A percentile compares a stretch with the other conserved stretches of the same genome.
Evolutionary conservation across 2,329 filamentous ascomycete species (phyloP).

Genomic region (Colletotrichum orchidophilum): DNA sequence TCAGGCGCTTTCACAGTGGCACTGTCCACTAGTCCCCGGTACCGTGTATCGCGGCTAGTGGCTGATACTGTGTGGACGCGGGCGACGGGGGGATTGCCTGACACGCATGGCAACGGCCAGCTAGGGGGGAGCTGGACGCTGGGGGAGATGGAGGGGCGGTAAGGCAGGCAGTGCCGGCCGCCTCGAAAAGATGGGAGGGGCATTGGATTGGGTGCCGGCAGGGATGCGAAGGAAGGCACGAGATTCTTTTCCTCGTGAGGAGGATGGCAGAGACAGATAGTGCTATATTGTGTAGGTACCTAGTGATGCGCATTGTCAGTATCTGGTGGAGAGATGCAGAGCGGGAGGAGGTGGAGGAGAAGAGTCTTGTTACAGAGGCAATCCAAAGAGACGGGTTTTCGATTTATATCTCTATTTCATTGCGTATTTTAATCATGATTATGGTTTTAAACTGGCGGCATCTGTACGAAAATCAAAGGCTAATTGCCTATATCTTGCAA

Average conservation of each 20-base stretch:
- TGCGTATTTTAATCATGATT: neutral
- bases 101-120: constrained; percentile 19
- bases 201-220: neutral
- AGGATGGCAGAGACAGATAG: neutral
- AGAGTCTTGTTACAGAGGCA: neutral
- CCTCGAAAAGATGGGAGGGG: constrained; percentile 4
- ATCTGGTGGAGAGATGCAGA: neutral
- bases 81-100: constrained; percentile 15
- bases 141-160: constrained; percentile 21
- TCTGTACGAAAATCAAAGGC: neutral
- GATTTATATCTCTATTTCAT: neutral
- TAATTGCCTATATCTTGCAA: neutral
- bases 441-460: neutral
- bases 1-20: neutral
- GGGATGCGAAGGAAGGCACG: neutral
- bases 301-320: neutral
- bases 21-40: neutral
- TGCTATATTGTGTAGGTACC: neutral
- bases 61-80: constrained; percentile 19
- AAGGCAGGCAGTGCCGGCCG: constrained; percentile 25
- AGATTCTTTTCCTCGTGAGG: neutral
- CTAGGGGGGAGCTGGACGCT: neutral
- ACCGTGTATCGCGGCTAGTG: constrained; percentile 16
- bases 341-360: neutral
- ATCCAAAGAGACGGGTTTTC: neutral